Percentiles rank a stretch among this genome's conserved stretches.
These are phyloP conservation scores for Pseudocercospora fuligena DNA, from an alignment of 2,329 filamentous ascomycete species.

Conservation along the genomic window DNA sequence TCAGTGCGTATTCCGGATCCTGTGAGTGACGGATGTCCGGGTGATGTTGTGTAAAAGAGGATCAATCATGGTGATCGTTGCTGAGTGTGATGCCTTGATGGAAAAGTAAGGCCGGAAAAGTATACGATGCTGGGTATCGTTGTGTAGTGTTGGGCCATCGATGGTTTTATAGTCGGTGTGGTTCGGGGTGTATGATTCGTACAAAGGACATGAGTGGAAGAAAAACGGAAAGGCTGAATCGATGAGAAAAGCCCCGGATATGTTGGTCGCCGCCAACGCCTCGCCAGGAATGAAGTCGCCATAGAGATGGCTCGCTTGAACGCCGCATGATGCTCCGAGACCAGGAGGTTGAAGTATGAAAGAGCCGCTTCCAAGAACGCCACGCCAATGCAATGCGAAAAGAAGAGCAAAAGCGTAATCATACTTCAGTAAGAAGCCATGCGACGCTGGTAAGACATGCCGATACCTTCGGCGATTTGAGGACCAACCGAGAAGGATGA, in stretches of 20 bases:
- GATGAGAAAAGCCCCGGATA: constrained; percentile 19
- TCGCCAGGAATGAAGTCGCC: constrained; percentile 24
- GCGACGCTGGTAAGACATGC: constrained; percentile 39
- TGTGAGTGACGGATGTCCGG: constrained; percentile 23
- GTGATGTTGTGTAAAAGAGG: constrained; percentile 18
- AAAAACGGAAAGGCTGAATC: constrained; percentile 20
- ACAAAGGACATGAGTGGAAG: constrained; percentile 30
- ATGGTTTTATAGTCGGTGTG: constrained; percentile 20
- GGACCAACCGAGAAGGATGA: constrained; percentile 39
- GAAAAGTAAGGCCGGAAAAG: constrained; percentile 15
- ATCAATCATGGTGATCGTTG: constrained; percentile 20
- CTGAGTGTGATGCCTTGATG: constrained; percentile 20
- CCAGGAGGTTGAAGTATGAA: constrained; percentile 14
- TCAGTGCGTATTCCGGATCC: constrained; percentile 22
- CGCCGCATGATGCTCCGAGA: constrained; percentile 28
- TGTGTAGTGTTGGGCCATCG: constrained; percentile 17
- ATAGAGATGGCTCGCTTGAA: constrained; percentile 33
- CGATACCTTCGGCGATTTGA: constrained; percentile 39
- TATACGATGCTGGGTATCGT: constrained; percentile 30
- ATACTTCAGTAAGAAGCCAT: constrained; percentile 43
- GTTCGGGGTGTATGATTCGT: constrained; percentile 23
- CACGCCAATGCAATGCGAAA: constrained; percentile 27
- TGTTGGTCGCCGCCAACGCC: constrained; percentile 29
- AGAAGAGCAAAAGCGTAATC: constrained; percentile 18
- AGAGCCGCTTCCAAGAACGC: constrained; percentile 22